These are phyloP conservation scores for Colletotrichum magnum DNA, from an alignment of 2,329 filamentous ascomycete species.

Conservation along the genomic window DNA sequence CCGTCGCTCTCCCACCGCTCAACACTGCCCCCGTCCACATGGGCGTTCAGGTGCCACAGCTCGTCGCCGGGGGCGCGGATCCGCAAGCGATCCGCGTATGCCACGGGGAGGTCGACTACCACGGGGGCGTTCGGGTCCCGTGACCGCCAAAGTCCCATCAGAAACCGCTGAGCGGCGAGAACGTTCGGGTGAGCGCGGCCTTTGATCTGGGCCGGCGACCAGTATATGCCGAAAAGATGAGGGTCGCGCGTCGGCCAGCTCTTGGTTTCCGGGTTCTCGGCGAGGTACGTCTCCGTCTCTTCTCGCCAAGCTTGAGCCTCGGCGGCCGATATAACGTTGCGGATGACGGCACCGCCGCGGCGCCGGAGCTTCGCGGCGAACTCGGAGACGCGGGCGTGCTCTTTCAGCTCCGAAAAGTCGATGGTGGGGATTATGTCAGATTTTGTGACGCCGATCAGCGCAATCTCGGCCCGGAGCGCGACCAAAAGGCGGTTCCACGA, in stretches of 20 bases:
- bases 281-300: slow-evolving; percentile 64
- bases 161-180: slow-evolving; percentile 74
- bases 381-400: slow-evolving; percentile 62
- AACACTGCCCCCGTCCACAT: slow-evolving; percentile 79
- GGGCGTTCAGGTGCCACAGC: slow-evolving; percentile 69
- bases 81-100: slow-evolving; percentile 78
- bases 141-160: slow-evolving; percentile 76
- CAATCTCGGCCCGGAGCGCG: slow-evolving; percentile 65
- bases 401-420: slow-evolving; percentile 65
- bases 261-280: slow-evolving; percentile 58
- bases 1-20: slow-evolving; percentile 81
- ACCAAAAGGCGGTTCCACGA: slow-evolving; percentile 69
- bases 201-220: slow-evolving; percentile 78
- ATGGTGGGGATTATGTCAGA: slow-evolving; percentile 69
- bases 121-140: slow-evolving; percentile 71
- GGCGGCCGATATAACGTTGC: slow-evolving; percentile 71
- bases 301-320: slow-evolving; percentile 70
- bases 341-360: slow-evolving; percentile 70
- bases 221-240: slow-evolving; percentile 59
- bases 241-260: slow-evolving; percentile 47
- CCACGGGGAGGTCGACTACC: slow-evolving; percentile 72
- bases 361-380: slow-evolving; percentile 57
- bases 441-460: slow-evolving; percentile 65
- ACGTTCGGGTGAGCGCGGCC: slow-evolving; percentile 77
- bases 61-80: slow-evolving; percentile 71